These are phyloP conservation scores for Lentinula raphanica DNA, from an alignment of 768 basidiomycete species.

Conservation along the genomic window DNA sequence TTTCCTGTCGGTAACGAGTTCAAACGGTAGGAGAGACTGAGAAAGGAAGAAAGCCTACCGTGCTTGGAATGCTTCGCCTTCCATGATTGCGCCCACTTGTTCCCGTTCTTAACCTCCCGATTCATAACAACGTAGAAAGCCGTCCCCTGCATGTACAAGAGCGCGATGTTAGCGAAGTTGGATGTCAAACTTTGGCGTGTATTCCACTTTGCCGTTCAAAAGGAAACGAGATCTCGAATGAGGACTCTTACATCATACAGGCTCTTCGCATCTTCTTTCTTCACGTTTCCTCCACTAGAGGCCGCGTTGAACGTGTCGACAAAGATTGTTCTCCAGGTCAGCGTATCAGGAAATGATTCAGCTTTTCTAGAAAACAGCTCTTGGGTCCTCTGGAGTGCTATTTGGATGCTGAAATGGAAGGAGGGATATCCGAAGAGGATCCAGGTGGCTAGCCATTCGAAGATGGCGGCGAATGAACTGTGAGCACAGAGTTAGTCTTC, in stretches of 20 bases:
- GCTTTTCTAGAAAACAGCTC: neutral
- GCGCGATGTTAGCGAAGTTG: too few relatives aligned
- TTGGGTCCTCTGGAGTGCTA: neutral
- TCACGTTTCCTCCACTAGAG: neutral
- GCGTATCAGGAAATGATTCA: neutral
- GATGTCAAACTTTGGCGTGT: too few relatives aligned
- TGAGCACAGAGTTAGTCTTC: neutral
- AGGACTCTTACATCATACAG: neutral
- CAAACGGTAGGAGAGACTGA: neutral
- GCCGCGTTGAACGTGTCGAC: neutral
- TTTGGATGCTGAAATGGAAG: neutral
- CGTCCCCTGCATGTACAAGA: neutral
- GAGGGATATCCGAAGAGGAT: neutral
- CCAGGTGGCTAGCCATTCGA: conserved; percentile 2
- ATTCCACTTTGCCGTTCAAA: neutral
- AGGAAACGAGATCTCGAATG: neutral
- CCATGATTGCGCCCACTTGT: neutral
- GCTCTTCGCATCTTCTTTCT: neutral
- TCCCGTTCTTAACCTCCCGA: neutral
- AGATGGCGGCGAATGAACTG: neutral
- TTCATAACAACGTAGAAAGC: neutral
- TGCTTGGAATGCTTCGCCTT: neutral
- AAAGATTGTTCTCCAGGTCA: neutral
- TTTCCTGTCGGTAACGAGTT: neutral
- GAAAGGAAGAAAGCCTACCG: neutral